A percentile compares a stretch with the other conserved stretches of the same genome.
Conservation (phyloP, 352 stramenopile genomes). For the Phytophthora brassicae region DNA sequence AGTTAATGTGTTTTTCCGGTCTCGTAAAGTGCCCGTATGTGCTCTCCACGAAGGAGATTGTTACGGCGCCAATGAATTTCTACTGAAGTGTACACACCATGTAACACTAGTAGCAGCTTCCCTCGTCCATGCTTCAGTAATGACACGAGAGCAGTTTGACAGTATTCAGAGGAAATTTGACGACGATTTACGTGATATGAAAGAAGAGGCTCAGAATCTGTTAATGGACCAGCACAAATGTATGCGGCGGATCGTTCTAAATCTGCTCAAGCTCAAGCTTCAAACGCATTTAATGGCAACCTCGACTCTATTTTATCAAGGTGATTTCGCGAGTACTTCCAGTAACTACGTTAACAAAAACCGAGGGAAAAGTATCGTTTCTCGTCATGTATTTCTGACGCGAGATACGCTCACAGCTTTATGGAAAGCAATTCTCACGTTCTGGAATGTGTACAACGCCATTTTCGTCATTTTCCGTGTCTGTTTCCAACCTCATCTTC, state of each 20-base stretch:
- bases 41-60: constrained; percentile 66
- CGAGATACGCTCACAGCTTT: constrained; percentile 27
- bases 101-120: constrained; percentile 56
- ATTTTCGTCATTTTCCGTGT: constrained; percentile 71
- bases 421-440: constrained; percentile 57
- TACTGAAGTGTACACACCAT: constrained; percentile 45
- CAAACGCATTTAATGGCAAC: constrained; percentile 54
- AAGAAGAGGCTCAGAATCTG: constrained; percentile 38
- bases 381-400: constrained; percentile 17
- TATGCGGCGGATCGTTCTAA: constrained; percentile 39
- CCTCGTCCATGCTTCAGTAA: constrained; percentile 59
- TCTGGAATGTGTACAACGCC: constrained; percentile 73
- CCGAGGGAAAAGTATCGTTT: not conserved
- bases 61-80: constrained; percentile 69
- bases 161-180: constrained; percentile 59
- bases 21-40: constrained; percentile 46
- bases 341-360: not conserved
- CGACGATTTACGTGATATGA: constrained; percentile 56
- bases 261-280: constrained; percentile 56
- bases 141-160: constrained; percentile 78
- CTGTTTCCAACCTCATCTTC: constrained; percentile 56
- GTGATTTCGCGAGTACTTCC: constrained; percentile 25
- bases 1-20: constrained; percentile 67
- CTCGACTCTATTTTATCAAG: constrained; percentile 54
- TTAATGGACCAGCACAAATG: constrained; percentile 44